Evolutionary conservation across 257 asterid genomes (phyloP).

Genomic region (Lycium ferocissimum): DNA sequence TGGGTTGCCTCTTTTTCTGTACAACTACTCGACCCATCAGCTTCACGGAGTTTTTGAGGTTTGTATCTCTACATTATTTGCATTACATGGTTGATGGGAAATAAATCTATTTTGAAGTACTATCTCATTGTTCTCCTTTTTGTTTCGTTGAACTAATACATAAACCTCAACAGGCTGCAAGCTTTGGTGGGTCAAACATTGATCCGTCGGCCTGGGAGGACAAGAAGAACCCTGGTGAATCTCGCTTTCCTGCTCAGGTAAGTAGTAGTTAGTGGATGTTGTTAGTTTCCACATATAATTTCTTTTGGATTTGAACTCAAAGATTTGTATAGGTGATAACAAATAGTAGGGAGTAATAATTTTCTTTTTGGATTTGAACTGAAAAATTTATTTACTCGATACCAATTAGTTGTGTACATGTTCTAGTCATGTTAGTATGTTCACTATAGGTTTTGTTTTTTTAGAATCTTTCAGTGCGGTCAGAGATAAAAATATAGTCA

Average conservation of each 20-base stretch:
- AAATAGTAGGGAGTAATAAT: no score
- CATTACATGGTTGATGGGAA: not conserved
- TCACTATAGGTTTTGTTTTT: not conserved
- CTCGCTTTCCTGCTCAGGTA: slow-evolving; percentile 98
- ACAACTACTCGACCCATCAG: slow-evolving; percentile 92
- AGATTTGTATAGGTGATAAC: not conserved
- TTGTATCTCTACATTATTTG: slow-evolving; percentile 26
- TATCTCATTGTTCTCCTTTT: not conserved
- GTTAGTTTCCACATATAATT: not conserved
- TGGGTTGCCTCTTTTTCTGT: slow-evolving; percentile 86
- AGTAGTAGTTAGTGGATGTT: not conserved
- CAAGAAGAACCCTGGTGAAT: slow-evolving; percentile 89
- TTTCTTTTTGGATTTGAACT: not conserved
- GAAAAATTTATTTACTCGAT: not conserved
- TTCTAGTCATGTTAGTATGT: not conserved
- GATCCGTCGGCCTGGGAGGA: slow-evolving; percentile 99
- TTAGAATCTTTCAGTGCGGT: not conserved
- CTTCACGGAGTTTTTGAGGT: slow-evolving; percentile 98
- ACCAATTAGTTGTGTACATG: not conserved
- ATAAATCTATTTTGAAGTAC: not conserved
- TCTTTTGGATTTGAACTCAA: not conserved
- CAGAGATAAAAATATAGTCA: not conserved
- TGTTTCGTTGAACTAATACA: not conserved
- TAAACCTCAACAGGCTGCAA: slow-evolving; percentile 67
- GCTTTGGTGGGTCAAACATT: slow-evolving; percentile 92